Percentiles rank a stretch among this genome's conserved stretches.
phyloP scores from a whole-genome alignment of 2,329 filamentous ascomycete genomes.

The Remersonia thermophila region DNA sequence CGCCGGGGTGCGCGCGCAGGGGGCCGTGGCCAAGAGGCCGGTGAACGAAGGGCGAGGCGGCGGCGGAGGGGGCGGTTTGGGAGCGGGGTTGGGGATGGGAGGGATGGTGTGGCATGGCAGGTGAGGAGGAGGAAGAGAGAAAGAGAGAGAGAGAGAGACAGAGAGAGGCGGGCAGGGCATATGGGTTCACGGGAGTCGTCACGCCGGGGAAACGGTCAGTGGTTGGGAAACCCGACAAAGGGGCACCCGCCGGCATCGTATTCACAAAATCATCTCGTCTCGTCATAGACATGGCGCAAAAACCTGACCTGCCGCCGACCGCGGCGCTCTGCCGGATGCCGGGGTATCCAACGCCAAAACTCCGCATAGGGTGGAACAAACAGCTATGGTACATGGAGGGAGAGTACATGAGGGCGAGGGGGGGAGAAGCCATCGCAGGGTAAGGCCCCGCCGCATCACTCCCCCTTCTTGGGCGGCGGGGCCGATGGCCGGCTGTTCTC shows the following conservation, averaged over 20 bases:
- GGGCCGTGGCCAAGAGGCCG: conserved; percentile 64
- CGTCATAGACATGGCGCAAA: no score
- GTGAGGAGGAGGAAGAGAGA: conserved; percentile 15
- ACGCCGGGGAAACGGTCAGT: no score
- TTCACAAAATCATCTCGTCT: no score
- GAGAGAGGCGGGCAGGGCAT: no score
- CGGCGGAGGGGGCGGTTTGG: conserved; percentile 22
- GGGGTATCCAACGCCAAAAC: conserved; percentile 22
- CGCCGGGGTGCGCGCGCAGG: conserved; percentile 66
- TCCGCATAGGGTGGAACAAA: conserved; percentile 15
- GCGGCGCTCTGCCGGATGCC: conserved; percentile 2
- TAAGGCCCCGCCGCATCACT: no score
- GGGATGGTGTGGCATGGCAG: conserved; percentile 41
- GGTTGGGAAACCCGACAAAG: no score
- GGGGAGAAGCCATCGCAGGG: no score
- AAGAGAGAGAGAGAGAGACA: conserved; percentile 12
- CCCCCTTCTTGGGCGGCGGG: no score
- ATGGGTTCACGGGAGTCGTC: no score
- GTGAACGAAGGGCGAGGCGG: conserved; percentile 56
- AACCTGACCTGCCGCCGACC: no score
- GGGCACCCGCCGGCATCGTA: no score
- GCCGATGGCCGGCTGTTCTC: conserved; percentile 13
- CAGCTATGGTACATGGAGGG: conserved; percentile 10
- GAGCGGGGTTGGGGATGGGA: conserved; percentile 42
- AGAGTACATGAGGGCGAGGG: no score